Evolutionary conservation across 345 rosid genomes (phyloP).

Genomic region (Geranium rotundifolium): DNA sequence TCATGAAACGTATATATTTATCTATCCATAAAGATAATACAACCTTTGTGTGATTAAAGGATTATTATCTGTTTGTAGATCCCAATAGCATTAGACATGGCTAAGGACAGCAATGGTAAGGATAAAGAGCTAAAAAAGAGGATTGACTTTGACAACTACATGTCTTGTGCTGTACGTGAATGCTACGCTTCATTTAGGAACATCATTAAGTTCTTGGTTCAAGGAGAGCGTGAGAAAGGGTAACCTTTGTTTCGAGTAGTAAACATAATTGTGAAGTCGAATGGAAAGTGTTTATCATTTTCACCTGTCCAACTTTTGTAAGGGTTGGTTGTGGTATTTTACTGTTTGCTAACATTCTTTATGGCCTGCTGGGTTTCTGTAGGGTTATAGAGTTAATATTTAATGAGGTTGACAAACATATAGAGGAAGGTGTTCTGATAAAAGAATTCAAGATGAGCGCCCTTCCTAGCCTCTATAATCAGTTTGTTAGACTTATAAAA

Average conservation of each 20-base stretch:
- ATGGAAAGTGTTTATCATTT: background rate
- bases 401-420: conserved; percentile 44
- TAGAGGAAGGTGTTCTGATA: conserved; percentile 28
- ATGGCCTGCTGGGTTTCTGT: conserved; percentile 16
- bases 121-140: conserved; percentile 85
- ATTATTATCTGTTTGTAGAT: conserved; percentile 36
- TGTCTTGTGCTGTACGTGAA: conserved; percentile 88
- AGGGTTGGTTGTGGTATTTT: conserved; percentile 4
- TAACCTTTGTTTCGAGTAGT: conserved; percentile 24
- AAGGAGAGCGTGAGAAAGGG: conserved; percentile 53
- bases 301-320: background rate
- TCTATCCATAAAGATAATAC: background rate
- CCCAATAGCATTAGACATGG: conserved; percentile 98
- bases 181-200: conserved; percentile 91
- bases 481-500: conserved; percentile 72
- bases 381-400: conserved; percentile 71
- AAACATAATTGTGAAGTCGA: background rate
- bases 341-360: conserved; percentile 2
- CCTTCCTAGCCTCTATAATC: conserved; percentile 78
- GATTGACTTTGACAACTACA: conserved; percentile 59
- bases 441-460: conserved; percentile 69
- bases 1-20: background rate
- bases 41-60: conserved; percentile 5
- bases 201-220: conserved; percentile 69
- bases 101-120: conserved; percentile 88